These are phyloP conservation scores for Tolypocladium sp. DNA, from an alignment of 2,329 filamentous ascomycete species.

Conservation along the genomic window DNA sequence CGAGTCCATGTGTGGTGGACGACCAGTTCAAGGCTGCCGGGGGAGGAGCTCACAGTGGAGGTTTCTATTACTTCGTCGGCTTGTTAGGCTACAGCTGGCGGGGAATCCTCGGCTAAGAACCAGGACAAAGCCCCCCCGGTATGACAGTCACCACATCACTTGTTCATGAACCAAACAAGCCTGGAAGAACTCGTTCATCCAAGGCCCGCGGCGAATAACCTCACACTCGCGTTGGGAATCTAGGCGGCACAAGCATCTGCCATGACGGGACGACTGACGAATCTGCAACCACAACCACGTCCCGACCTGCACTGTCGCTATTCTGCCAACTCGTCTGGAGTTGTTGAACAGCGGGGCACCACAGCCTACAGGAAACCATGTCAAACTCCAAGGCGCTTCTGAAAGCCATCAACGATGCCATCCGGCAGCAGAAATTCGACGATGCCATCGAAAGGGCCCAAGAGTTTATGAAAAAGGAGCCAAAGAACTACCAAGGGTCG, in stretches of 20 bases:
- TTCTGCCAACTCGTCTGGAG: not conserved
- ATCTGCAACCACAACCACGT: not conserved
- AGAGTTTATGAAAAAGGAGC: conserved; percentile 60
- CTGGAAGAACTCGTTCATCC: not conserved
- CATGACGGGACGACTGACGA: not conserved
- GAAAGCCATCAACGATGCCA: conserved; percentile 70
- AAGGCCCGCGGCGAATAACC: not conserved
- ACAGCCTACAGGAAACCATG: conserved; percentile 23
- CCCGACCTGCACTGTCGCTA: not conserved
- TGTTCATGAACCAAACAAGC: not conserved
- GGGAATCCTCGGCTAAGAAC: not conserved
- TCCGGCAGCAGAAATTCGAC: conserved; percentile 72
- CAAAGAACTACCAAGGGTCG: conserved; percentile 74
- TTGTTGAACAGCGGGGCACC: not conserved
- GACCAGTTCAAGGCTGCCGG: not conserved
- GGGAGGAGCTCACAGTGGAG: not conserved
- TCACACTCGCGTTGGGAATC: not conserved
- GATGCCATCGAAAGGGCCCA: conserved; percentile 63
- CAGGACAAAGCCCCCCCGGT: not conserved
- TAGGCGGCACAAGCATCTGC: not conserved
- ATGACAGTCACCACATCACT: not conserved
- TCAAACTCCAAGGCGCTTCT: conserved; percentile 60
- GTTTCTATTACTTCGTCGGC: too few relatives aligned
- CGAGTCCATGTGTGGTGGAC: too few relatives aligned
- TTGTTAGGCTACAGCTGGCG: not conserved